Conservation (phyloP, 1,284 basidiomycete species). For the Ustilago loliicola region DNA sequence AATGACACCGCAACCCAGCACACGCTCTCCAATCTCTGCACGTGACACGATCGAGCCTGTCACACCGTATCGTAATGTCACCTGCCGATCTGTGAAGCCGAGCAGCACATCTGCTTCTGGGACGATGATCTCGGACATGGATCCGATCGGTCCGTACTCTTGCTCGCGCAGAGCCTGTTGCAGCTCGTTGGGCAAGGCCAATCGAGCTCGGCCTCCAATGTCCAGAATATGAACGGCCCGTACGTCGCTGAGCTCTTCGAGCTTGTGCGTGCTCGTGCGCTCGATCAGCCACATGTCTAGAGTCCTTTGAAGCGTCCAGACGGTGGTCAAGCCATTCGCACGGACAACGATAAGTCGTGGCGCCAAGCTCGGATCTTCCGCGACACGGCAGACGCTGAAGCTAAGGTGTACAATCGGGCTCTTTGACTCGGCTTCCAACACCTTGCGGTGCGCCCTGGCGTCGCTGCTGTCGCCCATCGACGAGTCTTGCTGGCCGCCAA, state of each 20-base stretch:
- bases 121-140: slow-evolving; percentile 11
- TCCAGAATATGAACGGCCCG: slow-evolving; percentile 54
- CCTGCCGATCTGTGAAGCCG: slow-evolving; percentile 40
- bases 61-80: slow-evolving; percentile 47
- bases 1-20: slow-evolving; percentile 54
- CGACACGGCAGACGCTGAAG: slow-evolving; percentile 60
- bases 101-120: slow-evolving; percentile 41
- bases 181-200: slow-evolving; percentile 51
- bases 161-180: slow-evolving; percentile 56
- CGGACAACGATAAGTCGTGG: slow-evolving; percentile 61
- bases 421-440: slow-evolving; percentile 56
- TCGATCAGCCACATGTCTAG: slow-evolving; percentile 60
- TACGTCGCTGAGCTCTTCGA: slow-evolving; percentile 47
- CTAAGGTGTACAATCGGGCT: slow-evolving; percentile 51
- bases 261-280: slow-evolving; percentile 37
- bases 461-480: slow-evolving; percentile 26
- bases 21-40: slow-evolving; percentile 54
- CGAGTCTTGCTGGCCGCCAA: slow-evolving; percentile 38
- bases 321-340: slow-evolving; percentile 52
- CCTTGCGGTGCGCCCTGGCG: slow-evolving; percentile 30
- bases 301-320: slow-evolving; percentile 62
- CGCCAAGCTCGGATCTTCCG: slow-evolving; percentile 53
- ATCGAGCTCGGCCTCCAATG: slow-evolving; percentile 36
- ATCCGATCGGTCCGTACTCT: slow-evolving; percentile 22
- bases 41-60: slow-evolving; percentile 53